Evolutionary conservation across 495 filamentous ascomycete genomes (phyloP), one percentile per base, ranked within the genome.

Genomic region (Chaetomium tenue): DNA sequence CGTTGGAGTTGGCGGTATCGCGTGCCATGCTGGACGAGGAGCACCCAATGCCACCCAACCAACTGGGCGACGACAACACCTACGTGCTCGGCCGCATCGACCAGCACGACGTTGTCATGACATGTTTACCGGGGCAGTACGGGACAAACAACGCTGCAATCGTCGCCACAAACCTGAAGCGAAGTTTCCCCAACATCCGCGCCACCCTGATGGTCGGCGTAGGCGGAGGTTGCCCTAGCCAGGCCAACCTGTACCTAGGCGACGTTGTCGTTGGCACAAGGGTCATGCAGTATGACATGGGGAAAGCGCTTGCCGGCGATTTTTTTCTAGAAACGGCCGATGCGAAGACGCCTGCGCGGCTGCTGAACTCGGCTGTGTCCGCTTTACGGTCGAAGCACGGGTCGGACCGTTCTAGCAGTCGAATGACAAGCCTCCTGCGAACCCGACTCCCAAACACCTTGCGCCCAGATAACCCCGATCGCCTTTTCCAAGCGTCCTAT

Each of bases 191-290:
- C 9, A 61, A 25, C 13, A 50, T 61, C 23, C 59, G 59, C 47
- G 59, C 59, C 53, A 51, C 68, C 28, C 66, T 83, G 26, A 76
- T 81, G 68, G 79, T 83, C 22, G 80, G 79, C 48, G 77, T 81
- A 61, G 79, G 68, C 47, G 77, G 77, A 58, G 78, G 78, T 52
- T 71, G 73, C 40, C 78, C 77, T 28, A 66, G 37, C 46, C 66
- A 69, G 25, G 65, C 67, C 48, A 76, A 81, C 61, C 70, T 78
- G 52, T 71, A 72, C 47, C 72, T 81, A 50, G 79, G 80, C 44
- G 75, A 80, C 70, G 71, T 83, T 23, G 78, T 82, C 3, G 73
- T 83, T 56, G 76, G 78, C 68, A 62, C 71, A 37, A 77, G 78
- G 23, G 78, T 81, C 1, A 69, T 82, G 9, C 75, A 80, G 61